Percentiles rank a stretch among this genome's conserved stretches.
phyloP scores from a whole-genome alignment of 1,284 basidiomycete species.

The Stereum hirsutum region DNA sequence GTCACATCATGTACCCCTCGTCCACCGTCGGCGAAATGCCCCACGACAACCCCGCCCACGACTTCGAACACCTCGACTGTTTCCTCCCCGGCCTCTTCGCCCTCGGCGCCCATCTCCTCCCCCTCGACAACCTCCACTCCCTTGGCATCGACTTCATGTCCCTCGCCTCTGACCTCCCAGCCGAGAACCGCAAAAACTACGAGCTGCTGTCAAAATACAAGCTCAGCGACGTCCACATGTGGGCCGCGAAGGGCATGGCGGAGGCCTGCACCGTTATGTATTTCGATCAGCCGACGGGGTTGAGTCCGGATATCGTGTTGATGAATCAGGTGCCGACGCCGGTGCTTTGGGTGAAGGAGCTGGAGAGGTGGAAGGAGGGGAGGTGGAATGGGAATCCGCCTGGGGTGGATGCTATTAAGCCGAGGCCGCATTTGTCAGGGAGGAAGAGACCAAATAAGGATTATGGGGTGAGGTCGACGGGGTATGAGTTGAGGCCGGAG shows the following conservation, averaged over 20 bases:
- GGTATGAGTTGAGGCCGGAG: conserved; percentile 58
- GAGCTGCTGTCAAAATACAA: conserved; percentile 28
- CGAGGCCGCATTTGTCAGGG: conserved; percentile 15
- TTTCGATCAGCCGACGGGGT: conserved; percentile 48
- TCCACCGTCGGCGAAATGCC: conserved; percentile 28
- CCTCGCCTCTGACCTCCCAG: conserved; percentile 26
- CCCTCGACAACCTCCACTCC: conserved; percentile 33
- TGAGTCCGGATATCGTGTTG: conserved; percentile 50
- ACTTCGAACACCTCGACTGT: conserved; percentile 70
- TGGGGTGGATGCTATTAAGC: conserved; percentile 36
- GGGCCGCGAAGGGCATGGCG: conserved; percentile 62
- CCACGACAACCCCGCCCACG: conserved; percentile 40
- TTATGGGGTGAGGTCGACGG: conserved; percentile 26
- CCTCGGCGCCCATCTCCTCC: conserved; percentile 55
- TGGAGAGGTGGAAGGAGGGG: conserved; percentile 38
- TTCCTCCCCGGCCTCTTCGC: conserved; percentile 74
- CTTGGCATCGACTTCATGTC: conserved; percentile 33
- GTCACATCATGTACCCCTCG: conserved; percentile 64
- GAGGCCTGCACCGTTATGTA: conserved; percentile 61
- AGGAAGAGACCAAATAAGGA: conserved; percentile 12
- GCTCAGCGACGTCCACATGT: conserved; percentile 38
- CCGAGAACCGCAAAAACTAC: conserved; percentile 19
- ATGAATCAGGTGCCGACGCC: background rate
- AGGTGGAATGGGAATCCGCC: conserved; percentile 37
- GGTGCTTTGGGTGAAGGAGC: conserved; percentile 39